A percentile compares a stretch with the other conserved stretches of the same genome.
These are phyloP conservation scores for Pyrenochaeta sp. DNA, from an alignment of 2,329 filamentous ascomycete genomes.

Conservation along the genomic window DNA sequence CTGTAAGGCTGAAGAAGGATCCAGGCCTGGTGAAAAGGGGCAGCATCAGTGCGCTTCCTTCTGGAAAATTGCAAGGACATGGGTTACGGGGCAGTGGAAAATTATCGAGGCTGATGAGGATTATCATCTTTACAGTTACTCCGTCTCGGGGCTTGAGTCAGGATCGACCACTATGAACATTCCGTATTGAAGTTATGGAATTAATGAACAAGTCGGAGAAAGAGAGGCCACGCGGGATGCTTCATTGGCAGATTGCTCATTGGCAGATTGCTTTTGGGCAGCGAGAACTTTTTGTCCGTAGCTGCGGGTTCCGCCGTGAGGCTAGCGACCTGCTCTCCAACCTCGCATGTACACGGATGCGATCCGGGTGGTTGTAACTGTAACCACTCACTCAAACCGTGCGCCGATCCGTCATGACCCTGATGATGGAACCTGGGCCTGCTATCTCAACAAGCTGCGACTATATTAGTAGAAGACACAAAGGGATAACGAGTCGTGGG, in stretches of 20 bases:
- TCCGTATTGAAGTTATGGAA: background rate
- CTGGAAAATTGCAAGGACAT: slow-evolving; percentile 28
- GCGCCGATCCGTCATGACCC: slow-evolving; percentile 95
- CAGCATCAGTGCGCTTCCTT: slow-evolving; percentile 28
- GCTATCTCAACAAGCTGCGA: slow-evolving; percentile 83
- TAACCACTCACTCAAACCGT: slow-evolving; percentile 68
- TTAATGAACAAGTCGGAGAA: background rate
- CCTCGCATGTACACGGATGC: slow-evolving; percentile 1
- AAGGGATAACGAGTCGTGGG: background rate
- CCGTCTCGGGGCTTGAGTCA: background rate
- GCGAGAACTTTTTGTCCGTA: background rate
- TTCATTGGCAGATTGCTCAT: slow-evolving; percentile 11
- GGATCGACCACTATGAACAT: background rate
- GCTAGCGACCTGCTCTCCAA: slow-evolving; percentile 8
- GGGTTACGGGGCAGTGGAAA: slow-evolving; percentile 23
- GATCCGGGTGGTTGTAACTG: slow-evolving; percentile 1
- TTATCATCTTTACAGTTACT: slow-evolving; percentile 7
- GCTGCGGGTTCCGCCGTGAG: slow-evolving; percentile 4
- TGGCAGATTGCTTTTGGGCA: slow-evolving; percentile 14
- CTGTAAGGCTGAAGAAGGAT: slow-evolving; percentile 27
- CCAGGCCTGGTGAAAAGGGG: slow-evolving; percentile 24
- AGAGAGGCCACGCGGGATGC: background rate
- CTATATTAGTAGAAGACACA: slow-evolving; percentile 21
- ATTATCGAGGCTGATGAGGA: slow-evolving; percentile 19
- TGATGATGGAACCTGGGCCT: slow-evolving; percentile 85